Evolutionary conservation across 2,329 filamentous ascomycete genomes (phyloP), one percentile per base, ranked within the genome.

Genomic region (Aureobasidium sp.): DNA sequence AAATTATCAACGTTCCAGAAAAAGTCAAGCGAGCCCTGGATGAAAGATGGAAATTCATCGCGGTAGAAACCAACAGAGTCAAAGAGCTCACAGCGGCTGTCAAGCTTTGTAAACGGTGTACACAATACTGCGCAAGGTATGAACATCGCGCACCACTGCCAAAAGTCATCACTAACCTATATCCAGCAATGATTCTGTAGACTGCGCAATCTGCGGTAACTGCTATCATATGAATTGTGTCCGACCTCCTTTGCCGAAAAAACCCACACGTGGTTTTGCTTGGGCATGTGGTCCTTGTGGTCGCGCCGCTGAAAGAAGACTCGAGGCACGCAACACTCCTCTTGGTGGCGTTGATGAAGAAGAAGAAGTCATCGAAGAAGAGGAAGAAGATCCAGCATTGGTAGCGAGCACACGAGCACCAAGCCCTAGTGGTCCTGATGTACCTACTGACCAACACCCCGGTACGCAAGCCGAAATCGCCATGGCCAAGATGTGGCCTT

Each of bases 171-270:
- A 17, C 48, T 64, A 20, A 65, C 50, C 37, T 17, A 27, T 1
- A 9, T 23, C 27, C 71, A 95, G 90, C 70, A 88, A 90, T 73
- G 91, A 97, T 77, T 97, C 94, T 42, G 94, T 97, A 27, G 93
- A 97, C 74, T 99, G 94, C 75, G 94, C 93, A 48, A 91, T 97
- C 61, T 99, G 94, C 75, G 85, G 87, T 72, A 87, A 91, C 74
- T 97, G 93, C 15, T 99, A 97, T 77, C 94, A 99, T 78, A 97
- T 99, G 93, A 90, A 92, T 70, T 99, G 94, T 74, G 94, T 99
- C 62, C 88, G 89, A 64, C 94, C 94, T 44, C 91, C 92, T 41
- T 76, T 99, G 65, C 82, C 91, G 59, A 99, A 97, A 76, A 99
- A 99, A 76, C 94, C 94, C 23, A 96, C 93, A 51, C 88, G 94